Evolutionary conservation across 257 asterid genomes (phyloP).

Genomic region (Solanum dulcamara): DNA sequence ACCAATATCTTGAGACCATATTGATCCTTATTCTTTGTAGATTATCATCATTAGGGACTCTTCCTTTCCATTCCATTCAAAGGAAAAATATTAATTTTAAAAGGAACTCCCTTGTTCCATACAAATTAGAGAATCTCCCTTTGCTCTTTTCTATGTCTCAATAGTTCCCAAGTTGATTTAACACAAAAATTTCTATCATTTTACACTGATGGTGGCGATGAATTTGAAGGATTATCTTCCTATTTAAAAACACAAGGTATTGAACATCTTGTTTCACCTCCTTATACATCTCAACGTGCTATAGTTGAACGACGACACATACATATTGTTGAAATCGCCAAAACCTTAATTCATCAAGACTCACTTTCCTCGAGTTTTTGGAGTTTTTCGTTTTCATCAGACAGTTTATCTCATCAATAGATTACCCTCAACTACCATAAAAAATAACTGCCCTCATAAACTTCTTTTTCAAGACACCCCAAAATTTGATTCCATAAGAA

Average conservation of each 20-base stretch:
- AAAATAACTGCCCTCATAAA: not conserved
- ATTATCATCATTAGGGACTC: too few species aligned
- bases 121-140: too few species aligned
- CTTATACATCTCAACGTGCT: not conserved
- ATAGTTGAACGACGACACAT: not conserved
- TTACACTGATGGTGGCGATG: not conserved
- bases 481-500: not conserved
- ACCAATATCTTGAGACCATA: too few species aligned
- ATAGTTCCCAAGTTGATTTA: too few species aligned
- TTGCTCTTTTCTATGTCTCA: too few species aligned
- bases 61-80: too few species aligned
- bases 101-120: too few species aligned
- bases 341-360: not conserved
- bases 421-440: not conserved
- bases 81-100: too few species aligned
- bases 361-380: not conserved
- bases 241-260: not conserved
- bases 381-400: not conserved
- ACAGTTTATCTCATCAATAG: not conserved
- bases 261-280: not conserved
- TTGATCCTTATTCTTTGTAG: too few species aligned
- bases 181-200: not conserved
- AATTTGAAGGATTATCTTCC: not conserved
- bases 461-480: not conserved
- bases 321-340: not conserved